phyloP scores from a whole-genome alignment of 1,284 basidiomycete species.

The Microstroma glucosiphilum region DNA sequence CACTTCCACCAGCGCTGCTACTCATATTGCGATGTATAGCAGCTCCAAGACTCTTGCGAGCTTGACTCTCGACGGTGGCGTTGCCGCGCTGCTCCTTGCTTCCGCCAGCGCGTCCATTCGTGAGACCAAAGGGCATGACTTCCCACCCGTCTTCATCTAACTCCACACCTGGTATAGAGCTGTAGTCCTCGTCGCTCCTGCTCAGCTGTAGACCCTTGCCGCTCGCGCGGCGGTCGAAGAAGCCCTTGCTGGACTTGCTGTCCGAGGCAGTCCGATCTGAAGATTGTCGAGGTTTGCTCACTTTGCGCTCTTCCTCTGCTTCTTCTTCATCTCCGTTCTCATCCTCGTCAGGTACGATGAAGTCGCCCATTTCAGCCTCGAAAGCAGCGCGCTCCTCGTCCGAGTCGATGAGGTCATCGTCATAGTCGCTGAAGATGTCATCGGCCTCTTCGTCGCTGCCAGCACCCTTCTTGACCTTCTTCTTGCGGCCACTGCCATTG shows the following conservation, averaged over 20 bases:
- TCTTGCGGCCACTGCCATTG: neutral
- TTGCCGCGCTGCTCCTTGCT: neutral
- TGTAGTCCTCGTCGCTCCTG: too few species aligned
- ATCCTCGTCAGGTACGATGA: neutral
- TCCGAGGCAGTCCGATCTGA: too few species aligned
- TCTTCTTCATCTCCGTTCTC: neutral
- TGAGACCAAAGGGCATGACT: neutral
- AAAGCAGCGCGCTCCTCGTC: neutral
- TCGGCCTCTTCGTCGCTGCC: neutral
- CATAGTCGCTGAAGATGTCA: slow-evolving; percentile 1
- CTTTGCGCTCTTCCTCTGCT: too few species aligned
- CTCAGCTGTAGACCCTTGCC: too few species aligned
- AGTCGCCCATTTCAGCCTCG: neutral
- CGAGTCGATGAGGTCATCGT: neutral
- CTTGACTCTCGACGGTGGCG: neutral
- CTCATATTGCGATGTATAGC: neutral
- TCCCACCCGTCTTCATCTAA: neutral
- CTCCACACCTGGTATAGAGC: neutral
- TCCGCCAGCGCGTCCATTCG: neutral
- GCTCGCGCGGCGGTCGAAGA: too few species aligned
- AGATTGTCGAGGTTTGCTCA: too few species aligned
- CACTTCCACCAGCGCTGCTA: neutral
- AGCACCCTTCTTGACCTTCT: neutral
- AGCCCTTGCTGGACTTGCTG: too few species aligned
- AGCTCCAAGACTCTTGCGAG: neutral